Evolutionary conservation across 2,329 filamentous ascomycete genomes (phyloP), one percentile per base, ranked within the genome.

Genomic region (Emericellopsis cladophorae): DNA sequence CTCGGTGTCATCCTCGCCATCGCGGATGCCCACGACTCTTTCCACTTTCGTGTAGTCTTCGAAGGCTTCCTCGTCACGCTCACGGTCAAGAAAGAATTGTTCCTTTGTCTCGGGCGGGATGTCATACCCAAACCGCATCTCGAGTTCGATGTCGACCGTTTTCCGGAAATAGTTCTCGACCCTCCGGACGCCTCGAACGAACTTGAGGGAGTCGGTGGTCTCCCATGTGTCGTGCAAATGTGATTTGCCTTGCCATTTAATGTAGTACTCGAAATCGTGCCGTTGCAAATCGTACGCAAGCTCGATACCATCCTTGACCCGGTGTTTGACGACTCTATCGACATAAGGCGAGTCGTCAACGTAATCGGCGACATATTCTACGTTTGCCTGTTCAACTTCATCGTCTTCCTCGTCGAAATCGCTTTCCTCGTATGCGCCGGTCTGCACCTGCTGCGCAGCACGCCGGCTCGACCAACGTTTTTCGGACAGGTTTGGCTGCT

Each of bases 201-300:
- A 75, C 21, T 77, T 72, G 23, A 95, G 74, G 16, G 70, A 74
- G 42, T 85, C 79, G 44, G 81, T 81, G 0, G 79, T 81, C 60
- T 96, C 89, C 90, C 92, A 98, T 0, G 88, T 94, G 42, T 93
- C 85, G 65, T 98, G 92, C 51, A 94, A 81, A 57, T 98, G 88
- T 10, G 92, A 94, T 61, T 88, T 86, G 49, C 82, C 86, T 61
- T 95, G 86, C 92, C 93, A 98, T 66, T 98, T 98, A 61, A 98
- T 88, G 61, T 81, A 76, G 51, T 72, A 98, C 54, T 96, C 87
- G 51, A 92, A 95, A 55, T 95, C 85, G 40, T 88, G 76, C 49
- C 73, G 70, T 21, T 61, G 68, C 2, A 70, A 57, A 37, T 85
- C 79, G 42, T 67, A 66, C 12, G 70, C 62, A 43, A 77, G 59